Evolutionary conservation across 768 basidiomycete species (phyloP).

Genomic region (Chiua virens): DNA sequence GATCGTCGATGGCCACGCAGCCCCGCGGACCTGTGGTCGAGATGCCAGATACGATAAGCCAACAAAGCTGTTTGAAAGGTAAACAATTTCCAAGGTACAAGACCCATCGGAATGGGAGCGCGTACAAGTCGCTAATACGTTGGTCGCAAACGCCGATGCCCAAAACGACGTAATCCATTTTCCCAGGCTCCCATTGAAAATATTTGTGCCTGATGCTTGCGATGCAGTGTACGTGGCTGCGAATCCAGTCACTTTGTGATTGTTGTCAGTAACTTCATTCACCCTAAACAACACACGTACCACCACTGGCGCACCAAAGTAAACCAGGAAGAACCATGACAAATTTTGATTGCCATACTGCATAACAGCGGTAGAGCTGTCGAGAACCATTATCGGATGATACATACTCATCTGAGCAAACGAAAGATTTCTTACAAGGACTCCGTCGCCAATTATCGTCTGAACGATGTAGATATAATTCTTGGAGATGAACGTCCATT

Average conservation of each 20-base stretch:
- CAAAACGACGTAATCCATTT: conserved; percentile 37
- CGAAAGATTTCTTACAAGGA: conserved; percentile 6
- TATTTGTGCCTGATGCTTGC: neutral
- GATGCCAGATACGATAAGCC: conserved; percentile 26
- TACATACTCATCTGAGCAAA: neutral
- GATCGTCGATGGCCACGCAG: conserved; percentile 5
- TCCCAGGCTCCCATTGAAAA: conserved; percentile 22
- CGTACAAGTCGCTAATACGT: conserved; percentile 30
- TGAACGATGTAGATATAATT: conserved; percentile 1
- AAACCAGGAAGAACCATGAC: conserved; percentile 7
- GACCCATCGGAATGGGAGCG: neutral
- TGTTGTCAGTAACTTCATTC: neutral
- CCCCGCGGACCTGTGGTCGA: conserved; percentile 19
- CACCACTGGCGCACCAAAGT: conserved; percentile 2
- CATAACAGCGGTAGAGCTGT: conserved; percentile 14
- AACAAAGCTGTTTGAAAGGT: conserved; percentile 16
- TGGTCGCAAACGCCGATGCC: conserved; percentile 29
- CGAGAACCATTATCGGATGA: neutral
- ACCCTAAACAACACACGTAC: neutral
- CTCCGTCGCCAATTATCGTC: conserved; percentile 6
- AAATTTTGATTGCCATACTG: conserved; percentile 4
- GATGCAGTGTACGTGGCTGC: neutral
- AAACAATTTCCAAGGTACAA: neutral
- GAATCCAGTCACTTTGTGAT: conserved; percentile 6
- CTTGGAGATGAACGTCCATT: conserved; percentile 9